Base-by-base conservation (phyloP, 352 stramenopile species). In the Globisporangium heterothallicum region DNA sequence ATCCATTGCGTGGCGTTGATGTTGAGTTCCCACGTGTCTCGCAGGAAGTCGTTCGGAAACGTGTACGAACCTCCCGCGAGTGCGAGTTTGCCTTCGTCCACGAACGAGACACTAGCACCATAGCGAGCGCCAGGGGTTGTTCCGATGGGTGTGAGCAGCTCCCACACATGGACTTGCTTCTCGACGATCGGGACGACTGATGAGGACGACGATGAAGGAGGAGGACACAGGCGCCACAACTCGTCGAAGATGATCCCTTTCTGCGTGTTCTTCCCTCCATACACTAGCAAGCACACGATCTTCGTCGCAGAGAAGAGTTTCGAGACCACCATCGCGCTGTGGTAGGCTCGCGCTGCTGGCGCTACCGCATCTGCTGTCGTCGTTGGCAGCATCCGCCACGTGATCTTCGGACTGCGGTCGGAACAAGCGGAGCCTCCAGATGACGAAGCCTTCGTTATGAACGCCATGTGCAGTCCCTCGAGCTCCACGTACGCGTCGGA, bases 11-110 rank as follows among this genome's bases (percentile, higher is more conserved):
- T 80, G 0, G 75, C 70, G 30, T 84, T 84, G 53, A 82, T 53
- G 18, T 88, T 85, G 41, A 86, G 60, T 48, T 88, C 80, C 80
- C 80, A 91, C 13, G 66, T 59, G 35, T 91, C 80, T 27, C 63
- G 70, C 4, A 91, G 63, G 42, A 86, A 91, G 46, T 91, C 80
- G 44, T 66, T 85, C 5, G 80, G 80, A 49, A 91, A 91, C n/a
- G 65, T 70, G 46, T 76, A 87, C 13, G 80, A 91, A 10, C 80
- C 80, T 4, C 78, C 80, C 6, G 68, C 61, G 6, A 91, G 58
- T 25, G 72, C 63, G 6, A 89, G 38, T 47, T 79, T 82, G 12
- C 78, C 76, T 48, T 84, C 66, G 32, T 86, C 74, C 22, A 87
- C 57, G 49, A 85, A 78, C 10, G 58, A 56, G 13, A 84, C 61